These are phyloP conservation scores for Aspergillus floridensis DNA, from an alignment of 2,329 filamentous ascomycete species.

Conservation along the genomic window DNA sequence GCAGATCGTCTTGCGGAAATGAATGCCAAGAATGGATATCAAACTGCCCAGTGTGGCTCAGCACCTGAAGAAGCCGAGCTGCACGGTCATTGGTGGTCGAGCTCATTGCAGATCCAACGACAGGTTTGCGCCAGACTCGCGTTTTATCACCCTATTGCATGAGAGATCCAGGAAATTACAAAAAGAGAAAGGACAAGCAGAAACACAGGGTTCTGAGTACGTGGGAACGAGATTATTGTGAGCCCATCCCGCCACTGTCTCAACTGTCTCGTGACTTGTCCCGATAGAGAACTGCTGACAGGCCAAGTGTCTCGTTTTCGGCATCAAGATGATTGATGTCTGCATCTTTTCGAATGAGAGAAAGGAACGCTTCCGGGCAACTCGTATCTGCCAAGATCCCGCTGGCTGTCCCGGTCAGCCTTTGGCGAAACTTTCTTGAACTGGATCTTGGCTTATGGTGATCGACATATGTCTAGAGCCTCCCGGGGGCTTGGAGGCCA, in stretches of 20 bases:
- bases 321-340: background rate
- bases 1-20: background rate
- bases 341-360: background rate
- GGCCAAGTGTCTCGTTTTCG: background rate
- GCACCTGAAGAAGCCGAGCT: constrained; percentile 2
- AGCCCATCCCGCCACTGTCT: background rate
- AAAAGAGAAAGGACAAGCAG: background rate
- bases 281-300: background rate
- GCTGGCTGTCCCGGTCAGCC: background rate
- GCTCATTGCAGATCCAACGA: background rate
- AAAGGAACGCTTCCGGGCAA: background rate
- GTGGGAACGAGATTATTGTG: background rate
- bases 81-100: background rate
- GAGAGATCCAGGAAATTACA: background rate
- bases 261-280: background rate
- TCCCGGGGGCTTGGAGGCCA: constrained; percentile 1
- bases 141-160: background rate
- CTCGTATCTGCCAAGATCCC: constrained; percentile 1
- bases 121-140: background rate
- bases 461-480: constrained; percentile 9
- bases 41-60: constrained; percentile 13
- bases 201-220: background rate
- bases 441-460: constrained; percentile 9
- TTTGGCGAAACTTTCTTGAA: background rate
- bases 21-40: constrained; percentile 13